Base-by-base conservation (phyloP, 2,329 filamentous ascomycete genomes). In the Phoma sp. region DNA sequence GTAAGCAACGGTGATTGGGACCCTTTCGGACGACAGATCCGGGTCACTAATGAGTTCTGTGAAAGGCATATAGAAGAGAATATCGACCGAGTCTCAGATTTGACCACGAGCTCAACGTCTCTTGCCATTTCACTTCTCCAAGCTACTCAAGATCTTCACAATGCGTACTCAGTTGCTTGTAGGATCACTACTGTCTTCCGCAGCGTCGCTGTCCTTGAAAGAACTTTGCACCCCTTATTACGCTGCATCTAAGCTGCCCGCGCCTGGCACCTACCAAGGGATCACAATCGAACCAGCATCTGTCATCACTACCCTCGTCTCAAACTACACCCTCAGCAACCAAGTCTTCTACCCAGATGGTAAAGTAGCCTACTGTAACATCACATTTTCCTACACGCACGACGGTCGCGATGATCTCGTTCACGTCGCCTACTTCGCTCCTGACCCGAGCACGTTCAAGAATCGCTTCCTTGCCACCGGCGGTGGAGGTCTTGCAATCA, bases 381-480 rank as follows among this genome's bases (percentile, higher is more conserved):
- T 81, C 25, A 78, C 76, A 4, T 75, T 81, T 37, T 70, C 74
- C 7, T 81, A 81, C 59, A 73, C 74, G 1, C 80, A 81, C 44
- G 64, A 73, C 35, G 78, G 77, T 15, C 60, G 40, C 25, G 24
- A 25, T 27, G 50, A 62, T 15, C 21, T 50, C 3, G 48, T 62
- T 19, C 51, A 43, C 19, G 17, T 65, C 10, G 45, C 68, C 24
- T 78, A 78, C 65, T 80, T 74, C 71, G 68, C 80, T 10, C 80
- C 80, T 0, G 58, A 73, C 1, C 79, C 79, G 0, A 61, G 62
- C 6, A 68, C 74, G 13, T 82, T 79, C 62, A 60, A 80, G 57
- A 79, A 78, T 43, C 74, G 80, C 4, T 82, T 74, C 53, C 66
- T 81, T 12, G 73, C 76, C 0, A 77, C 76, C 0, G 80, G 80